Evolutionary conservation across 768 basidiomycete species (phyloP).

Genomic region (Suillus sp.): DNA sequence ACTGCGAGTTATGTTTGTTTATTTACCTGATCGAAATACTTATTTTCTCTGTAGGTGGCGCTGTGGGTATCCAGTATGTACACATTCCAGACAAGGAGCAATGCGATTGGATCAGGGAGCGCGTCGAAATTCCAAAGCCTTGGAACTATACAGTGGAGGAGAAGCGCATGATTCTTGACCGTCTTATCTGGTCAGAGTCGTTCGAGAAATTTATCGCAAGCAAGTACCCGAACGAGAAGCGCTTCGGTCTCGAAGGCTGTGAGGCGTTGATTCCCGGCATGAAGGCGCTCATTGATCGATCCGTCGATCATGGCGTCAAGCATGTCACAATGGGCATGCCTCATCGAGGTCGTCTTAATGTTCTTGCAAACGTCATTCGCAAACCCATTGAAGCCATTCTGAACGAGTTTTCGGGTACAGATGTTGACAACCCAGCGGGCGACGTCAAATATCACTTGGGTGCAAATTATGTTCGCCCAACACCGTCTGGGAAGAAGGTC

Average conservation of each 20-base stretch:
- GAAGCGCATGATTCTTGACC: constrained; percentile 98
- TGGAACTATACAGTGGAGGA: constrained; percentile 99
- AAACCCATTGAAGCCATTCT: constrained; percentile 98
- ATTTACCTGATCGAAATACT: neutral
- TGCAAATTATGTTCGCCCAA: constrained; percentile 97
- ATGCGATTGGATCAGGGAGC: constrained; percentile 98
- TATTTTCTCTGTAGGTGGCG: constrained; percentile 58
- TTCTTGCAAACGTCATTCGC: constrained; percentile 96
- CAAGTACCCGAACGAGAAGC: constrained; percentile 99
- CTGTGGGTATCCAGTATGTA: constrained; percentile 87
- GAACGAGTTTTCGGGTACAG: constrained; percentile 89
- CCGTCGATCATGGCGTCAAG: constrained; percentile 95
- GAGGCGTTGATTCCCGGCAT: constrained; percentile 98
- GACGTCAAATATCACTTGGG: constrained; percentile 99
- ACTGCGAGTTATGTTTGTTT: constrained; percentile 62
- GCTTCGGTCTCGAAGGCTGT: constrained; percentile 98
- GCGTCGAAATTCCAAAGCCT: constrained; percentile 92
- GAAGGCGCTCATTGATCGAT: constrained; percentile 99
- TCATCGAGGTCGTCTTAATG: constrained; percentile 97
- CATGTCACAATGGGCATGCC: constrained; percentile 99
- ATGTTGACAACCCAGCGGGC: constrained; percentile 82
- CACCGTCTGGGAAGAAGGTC: constrained; percentile 97
- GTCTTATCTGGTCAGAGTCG: constrained; percentile 99
- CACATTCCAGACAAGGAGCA: constrained; percentile 99
- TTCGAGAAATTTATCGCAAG: constrained; percentile 98